These are phyloP conservation scores for Aspergillus kassunensis DNA, from an alignment of 495 filamentous ascomycete species.

Conservation along the genomic window DNA sequence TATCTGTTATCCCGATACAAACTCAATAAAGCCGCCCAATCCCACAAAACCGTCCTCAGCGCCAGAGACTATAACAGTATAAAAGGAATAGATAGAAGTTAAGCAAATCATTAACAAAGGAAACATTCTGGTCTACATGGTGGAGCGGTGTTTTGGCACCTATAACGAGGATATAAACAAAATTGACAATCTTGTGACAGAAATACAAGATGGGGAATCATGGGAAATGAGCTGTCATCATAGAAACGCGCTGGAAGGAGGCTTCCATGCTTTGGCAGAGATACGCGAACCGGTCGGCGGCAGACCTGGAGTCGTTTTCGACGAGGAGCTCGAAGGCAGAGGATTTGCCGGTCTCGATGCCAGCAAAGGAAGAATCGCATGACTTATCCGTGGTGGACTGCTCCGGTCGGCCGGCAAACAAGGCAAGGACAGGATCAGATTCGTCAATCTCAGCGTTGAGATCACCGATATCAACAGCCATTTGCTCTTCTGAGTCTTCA, in stretches of 20 bases:
- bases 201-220: slow-evolving; percentile 35
- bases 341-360: slow-evolving; percentile 55
- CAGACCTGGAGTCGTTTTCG: slow-evolving; percentile 34
- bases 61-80: slow-evolving; percentile 1
- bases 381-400: slow-evolving; percentile 11
- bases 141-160: slow-evolving; percentile 8
- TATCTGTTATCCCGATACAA: slow-evolving; percentile 1
- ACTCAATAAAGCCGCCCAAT: not conserved
- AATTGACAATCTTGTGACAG: slow-evolving; percentile 21
- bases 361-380: slow-evolving; percentile 46
- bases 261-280: slow-evolving; percentile 50
- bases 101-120: slow-evolving; percentile 22
- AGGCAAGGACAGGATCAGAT: slow-evolving; percentile 55
- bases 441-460: slow-evolving; percentile 54
- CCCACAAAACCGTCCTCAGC: not conserved
- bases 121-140: slow-evolving; percentile 20
- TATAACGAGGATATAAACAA: slow-evolving; percentile 9
- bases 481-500: slow-evolving; percentile 26
- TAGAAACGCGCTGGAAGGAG: slow-evolving; percentile 45
- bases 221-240: slow-evolving; percentile 44
- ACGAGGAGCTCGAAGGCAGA: slow-evolving; percentile 57
- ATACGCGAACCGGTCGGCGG: slow-evolving; percentile 37
- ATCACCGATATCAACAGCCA: slow-evolving; percentile 30
- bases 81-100: not conserved
- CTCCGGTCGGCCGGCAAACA: slow-evolving; percentile 50